Evolutionary conservation across 805 yeast species (phyloP), one percentile per base, ranked within the genome.

Genomic region (Saccharomycopsis amapae): DNA sequence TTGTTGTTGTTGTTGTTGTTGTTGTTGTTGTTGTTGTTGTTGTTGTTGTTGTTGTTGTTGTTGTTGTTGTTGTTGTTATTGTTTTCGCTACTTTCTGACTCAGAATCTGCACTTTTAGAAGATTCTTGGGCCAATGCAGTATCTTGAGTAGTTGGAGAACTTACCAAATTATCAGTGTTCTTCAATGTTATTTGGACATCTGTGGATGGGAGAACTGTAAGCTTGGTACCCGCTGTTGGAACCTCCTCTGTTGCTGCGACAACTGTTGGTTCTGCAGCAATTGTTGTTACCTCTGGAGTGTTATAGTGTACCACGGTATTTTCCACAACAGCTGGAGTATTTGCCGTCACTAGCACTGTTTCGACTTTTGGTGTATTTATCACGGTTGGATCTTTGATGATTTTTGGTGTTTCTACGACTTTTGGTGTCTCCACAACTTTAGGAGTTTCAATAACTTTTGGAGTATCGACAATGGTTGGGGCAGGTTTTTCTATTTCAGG

Each of bases 1-100:
- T 31, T 38, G 34, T 46, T 31, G 23, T 34, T 28, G 33, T 46
- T 46, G 18, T 38, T 38, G 28, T 25, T 39, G 32, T 19, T 30
- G 35, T 39, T 42, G 15, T 36, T 40, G 32, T 32, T 37, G 35
- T 30, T 37, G 34, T 45, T 28, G 38, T 36, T 30, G 39, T 45
- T 40, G 20, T 35, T 30, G 23, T 40, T 45, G 31, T 45, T 25
- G 32, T 22, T 20, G 32, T 19, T 38, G 34, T 33, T 38, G 38
- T 32, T 34, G 31, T 25, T 34, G 39, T n/a, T 23, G 39, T 42
- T 24, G 40, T n/a, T 42, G 31, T 35, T 35, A n/a, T 13, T 25
- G 23, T 30, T 38, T 12, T 17, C 12, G 25, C 17, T 22, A 31
- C 10, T 15, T 20, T 23, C 39, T 28, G 25, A 25, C 22, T 20